These are phyloP conservation scores for Lactifluus piperatus DNA, from an alignment of 768 basidiomycete species.

Conservation along the genomic window DNA sequence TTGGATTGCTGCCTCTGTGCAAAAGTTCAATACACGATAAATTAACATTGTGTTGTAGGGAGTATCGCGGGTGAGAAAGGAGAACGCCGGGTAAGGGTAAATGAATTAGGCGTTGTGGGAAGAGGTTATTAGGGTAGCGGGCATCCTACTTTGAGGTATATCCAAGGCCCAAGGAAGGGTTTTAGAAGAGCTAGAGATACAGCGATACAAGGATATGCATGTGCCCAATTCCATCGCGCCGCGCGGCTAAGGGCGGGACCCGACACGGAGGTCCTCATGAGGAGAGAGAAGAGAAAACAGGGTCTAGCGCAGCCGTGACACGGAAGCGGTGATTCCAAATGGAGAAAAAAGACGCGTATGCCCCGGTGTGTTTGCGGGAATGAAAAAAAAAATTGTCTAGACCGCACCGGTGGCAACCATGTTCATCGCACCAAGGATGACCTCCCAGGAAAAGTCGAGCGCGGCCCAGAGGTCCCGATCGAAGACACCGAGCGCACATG, in stretches of 20 bases:
- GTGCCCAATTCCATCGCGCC: conserved; percentile 13
- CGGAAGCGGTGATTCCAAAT: background rate
- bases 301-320: background rate
- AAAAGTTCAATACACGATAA: conserved; percentile 15
- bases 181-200: conserved; percentile 17
- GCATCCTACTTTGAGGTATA: conserved; percentile 7
- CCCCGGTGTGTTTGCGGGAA: background rate
- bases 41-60: conserved; percentile 5
- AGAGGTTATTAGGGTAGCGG: conserved; percentile 7
- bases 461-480: conserved; percentile 59
- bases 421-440: conserved; percentile 52
- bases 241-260: conserved; percentile 11
- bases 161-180: background rate
- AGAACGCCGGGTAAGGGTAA: background rate
- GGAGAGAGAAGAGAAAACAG: background rate
- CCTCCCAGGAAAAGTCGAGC: conserved; percentile 60
- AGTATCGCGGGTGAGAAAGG: background rate
- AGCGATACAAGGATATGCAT: conserved; percentile 8
- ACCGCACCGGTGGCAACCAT: conserved; percentile 16
- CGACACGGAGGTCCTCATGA: conserved; percentile 12
- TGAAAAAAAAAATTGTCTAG: background rate
- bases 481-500: conserved; percentile 56
- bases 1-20: conserved; percentile 8
- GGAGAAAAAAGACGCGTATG: background rate
- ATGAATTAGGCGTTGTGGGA: background rate